Conservation (phyloP, 2,329 filamentous ascomycete species). For the Emericellopsis cladophorae region DNA sequence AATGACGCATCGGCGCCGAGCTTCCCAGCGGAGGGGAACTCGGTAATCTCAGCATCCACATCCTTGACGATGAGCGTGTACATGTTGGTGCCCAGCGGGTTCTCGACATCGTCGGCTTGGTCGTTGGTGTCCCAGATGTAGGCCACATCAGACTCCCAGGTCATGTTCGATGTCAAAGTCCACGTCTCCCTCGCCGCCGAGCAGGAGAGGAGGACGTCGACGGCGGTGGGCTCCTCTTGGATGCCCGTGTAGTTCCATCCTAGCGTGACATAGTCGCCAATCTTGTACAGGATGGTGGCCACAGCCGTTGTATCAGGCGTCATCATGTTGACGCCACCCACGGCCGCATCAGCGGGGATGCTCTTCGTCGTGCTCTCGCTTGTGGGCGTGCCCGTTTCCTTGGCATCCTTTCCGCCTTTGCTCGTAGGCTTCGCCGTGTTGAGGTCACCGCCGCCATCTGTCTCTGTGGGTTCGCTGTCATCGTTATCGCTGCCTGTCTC, state of each 20-base stretch:
- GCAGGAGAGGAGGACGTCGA: slow-evolving; percentile 48
- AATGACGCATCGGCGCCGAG: slow-evolving; percentile 34
- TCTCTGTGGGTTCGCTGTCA: slow-evolving; percentile 7
- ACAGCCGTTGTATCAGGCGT: slow-evolving; percentile 31
- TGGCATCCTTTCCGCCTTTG: slow-evolving; percentile 4
- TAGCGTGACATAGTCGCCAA: slow-evolving; percentile 46
- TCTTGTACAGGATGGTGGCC: slow-evolving; percentile 42
- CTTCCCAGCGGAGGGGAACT: slow-evolving; percentile 41
- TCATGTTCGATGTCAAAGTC: slow-evolving; percentile 53
- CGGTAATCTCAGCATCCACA: slow-evolving; percentile 35
- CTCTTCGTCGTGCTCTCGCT: slow-evolving; percentile 17
- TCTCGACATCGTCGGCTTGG: slow-evolving; percentile 28
- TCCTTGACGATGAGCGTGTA: slow-evolving; percentile 54
- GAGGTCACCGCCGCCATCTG: slow-evolving; percentile 14
- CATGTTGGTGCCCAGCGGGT: slow-evolving; percentile 36
- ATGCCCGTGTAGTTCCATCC: slow-evolving; percentile 55
- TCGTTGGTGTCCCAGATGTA: slow-evolving; percentile 47
- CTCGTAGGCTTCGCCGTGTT: slow-evolving; percentile 23
- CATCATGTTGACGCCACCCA: slow-evolving; percentile 39
- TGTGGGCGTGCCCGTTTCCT: slow-evolving; percentile 10
- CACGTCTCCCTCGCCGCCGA: slow-evolving; percentile 37
- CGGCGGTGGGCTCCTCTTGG: slow-evolving; percentile 41
- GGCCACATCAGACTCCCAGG: slow-evolving; percentile 33
- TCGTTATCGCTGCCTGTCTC: slow-evolving; percentile 2
- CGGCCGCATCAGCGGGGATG: slow-evolving; percentile 31